A percentile compares a stretch with the other conserved stretches of the same genome.
These are phyloP conservation scores for Chlamydomonas schloesseri DNA, from an alignment of 139 green algal genomes.

Conservation along the genomic window DNA sequence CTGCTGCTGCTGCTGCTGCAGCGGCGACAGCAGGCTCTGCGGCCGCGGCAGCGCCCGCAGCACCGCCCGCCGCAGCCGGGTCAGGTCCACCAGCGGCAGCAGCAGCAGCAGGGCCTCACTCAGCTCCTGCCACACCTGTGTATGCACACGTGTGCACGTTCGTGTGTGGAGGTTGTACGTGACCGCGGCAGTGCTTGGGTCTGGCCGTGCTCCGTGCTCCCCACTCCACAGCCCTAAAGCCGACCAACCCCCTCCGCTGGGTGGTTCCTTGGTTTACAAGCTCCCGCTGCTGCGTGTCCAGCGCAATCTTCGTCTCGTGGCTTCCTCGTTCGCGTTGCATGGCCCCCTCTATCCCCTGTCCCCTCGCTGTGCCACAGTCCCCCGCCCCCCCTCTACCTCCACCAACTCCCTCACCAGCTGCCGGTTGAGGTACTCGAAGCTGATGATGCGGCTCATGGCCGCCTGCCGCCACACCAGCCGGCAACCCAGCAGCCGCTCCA, in stretches of 20 bases:
- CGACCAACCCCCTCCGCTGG: too few species aligned
- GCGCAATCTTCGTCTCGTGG: too few species aligned
- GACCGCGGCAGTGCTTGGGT: too few species aligned
- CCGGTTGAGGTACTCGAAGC: conserved; percentile 95
- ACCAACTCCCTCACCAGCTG: conserved; percentile 86
- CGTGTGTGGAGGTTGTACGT: too few species aligned
- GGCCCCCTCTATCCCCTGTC: too few species aligned
- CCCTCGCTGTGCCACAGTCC: background rate
- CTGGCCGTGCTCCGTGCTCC: too few species aligned
- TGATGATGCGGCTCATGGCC: conserved; percentile 80
- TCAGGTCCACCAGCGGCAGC: conserved; percentile 80
- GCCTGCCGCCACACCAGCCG: conserved; percentile 85
- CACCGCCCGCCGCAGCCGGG: conserved; percentile 32
- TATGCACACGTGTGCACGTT: too few species aligned
- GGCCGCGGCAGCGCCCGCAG: conserved; percentile 54
- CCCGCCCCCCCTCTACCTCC: background rate
- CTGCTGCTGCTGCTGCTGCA: background rate
- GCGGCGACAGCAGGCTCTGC: background rate
- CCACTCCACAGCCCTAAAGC: too few species aligned
- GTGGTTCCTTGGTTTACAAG: too few species aligned
- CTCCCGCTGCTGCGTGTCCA: too few species aligned
- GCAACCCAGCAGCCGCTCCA: conserved; percentile 81
- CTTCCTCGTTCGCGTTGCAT: too few species aligned
- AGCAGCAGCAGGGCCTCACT: conserved; percentile 88
- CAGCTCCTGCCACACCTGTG: conserved; percentile 72